phyloP scores from a whole-genome alignment of 164 flowering plant species.

The Magnolia sinica region DNA sequence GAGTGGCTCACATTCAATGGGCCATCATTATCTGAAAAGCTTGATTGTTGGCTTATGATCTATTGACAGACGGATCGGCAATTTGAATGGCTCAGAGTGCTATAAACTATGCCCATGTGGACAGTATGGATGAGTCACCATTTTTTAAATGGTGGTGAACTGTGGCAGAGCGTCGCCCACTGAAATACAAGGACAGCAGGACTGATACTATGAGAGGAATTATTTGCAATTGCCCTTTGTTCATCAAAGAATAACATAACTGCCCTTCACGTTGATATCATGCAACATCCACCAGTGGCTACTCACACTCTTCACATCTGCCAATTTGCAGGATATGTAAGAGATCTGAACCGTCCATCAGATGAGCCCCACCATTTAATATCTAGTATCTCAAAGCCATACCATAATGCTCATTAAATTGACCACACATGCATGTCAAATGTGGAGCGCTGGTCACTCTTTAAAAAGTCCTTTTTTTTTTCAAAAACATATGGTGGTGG shows the following conservation, averaged over 20 bases:
- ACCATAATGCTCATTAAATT: no score
- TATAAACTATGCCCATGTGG: neutral
- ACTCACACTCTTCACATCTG: neutral
- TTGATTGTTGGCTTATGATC: no score
- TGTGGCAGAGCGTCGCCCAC: neutral
- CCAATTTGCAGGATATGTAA: no score
- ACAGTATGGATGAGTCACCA: neutral
- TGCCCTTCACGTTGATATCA: neutral
- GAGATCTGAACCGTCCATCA: neutral
- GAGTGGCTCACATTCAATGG: no score
- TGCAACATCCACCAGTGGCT: neutral
- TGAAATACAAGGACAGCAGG: neutral
- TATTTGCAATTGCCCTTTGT: neutral
- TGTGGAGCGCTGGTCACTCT: no score
- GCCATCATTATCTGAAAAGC: no score
- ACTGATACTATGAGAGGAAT: neutral
- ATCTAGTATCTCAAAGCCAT: no score
- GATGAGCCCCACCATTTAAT: neutral
- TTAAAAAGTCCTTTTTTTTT: no score
- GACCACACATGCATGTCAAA: no score
- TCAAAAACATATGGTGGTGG: no score
- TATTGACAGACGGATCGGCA: neutral
- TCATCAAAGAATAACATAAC: neutral
- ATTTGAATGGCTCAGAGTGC: neutral
- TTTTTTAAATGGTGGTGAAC: neutral